Evolutionary conservation across 495 filamentous ascomycete species (phyloP).

Genomic region (Talaromyces adpressus): DNA sequence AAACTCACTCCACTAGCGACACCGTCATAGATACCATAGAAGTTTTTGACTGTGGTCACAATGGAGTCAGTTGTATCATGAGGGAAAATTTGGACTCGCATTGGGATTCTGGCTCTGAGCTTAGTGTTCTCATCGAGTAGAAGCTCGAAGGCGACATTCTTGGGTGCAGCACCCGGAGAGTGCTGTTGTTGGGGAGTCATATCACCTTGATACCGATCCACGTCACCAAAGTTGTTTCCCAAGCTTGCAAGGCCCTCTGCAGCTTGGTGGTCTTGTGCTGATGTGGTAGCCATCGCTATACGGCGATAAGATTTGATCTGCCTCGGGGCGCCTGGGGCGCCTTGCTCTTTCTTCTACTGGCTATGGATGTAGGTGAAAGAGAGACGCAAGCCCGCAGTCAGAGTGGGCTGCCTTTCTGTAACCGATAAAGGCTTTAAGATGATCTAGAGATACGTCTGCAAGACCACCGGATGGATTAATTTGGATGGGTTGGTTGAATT

Average conservation of each 20-base stretch:
- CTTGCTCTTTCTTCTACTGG: slow-evolving; percentile 2
- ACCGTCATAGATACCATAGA: slow-evolving; percentile 84
- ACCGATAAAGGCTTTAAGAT: neutral
- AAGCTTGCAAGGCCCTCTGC: slow-evolving; percentile 10
- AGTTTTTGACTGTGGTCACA: slow-evolving; percentile 93
- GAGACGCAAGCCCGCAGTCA: neutral
- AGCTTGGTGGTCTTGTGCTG: slow-evolving; percentile 6
- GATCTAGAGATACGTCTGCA: neutral
- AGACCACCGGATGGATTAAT: neutral
- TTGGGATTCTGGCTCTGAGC: slow-evolving; percentile 71
- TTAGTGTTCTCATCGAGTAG: slow-evolving; percentile 67
- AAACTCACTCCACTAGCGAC: slow-evolving; percentile 77
- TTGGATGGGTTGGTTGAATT: neutral
- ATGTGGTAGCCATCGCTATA: slow-evolving; percentile 3
- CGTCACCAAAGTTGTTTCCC: slow-evolving; percentile 6
- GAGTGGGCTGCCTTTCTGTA: neutral
- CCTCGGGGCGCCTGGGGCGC: slow-evolving; percentile 7
- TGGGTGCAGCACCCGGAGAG: slow-evolving; percentile 53
- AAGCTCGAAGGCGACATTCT: slow-evolving; percentile 81
- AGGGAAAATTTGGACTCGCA: slow-evolving; percentile 85
- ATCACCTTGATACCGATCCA: slow-evolving; percentile 13
- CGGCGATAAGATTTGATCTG: neutral
- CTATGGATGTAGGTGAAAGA: neutral
- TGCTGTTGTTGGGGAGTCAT: slow-evolving; percentile 28
- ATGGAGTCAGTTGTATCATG: slow-evolving; percentile 96